phyloP scores from a whole-genome alignment of 352 stramenopile genomes.

The Globisporangium solare region DNA sequence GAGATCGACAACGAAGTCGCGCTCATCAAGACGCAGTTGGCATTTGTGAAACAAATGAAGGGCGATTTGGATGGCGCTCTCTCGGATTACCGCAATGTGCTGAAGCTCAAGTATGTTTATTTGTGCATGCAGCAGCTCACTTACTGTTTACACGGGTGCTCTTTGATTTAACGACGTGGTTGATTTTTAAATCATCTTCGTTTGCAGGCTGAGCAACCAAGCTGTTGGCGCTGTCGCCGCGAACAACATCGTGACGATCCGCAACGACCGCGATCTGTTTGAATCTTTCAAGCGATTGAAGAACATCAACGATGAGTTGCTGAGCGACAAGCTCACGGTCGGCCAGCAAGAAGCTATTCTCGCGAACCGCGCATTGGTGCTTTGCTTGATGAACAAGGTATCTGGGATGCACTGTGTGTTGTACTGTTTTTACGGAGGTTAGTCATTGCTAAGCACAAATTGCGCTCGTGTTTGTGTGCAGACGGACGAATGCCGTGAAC shows the following conservation, averaged over 20 bases:
- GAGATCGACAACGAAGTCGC: conserved; percentile 74
- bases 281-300: conserved; percentile 84
- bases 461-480: conserved; percentile 8
- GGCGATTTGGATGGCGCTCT: conserved; percentile 65
- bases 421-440: not conserved
- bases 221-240: conserved; percentile 54
- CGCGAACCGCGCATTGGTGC: conserved; percentile 62
- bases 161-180: not conserved
- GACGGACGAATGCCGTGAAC: conserved; percentile 61
- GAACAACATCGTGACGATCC: conserved; percentile 84
- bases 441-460: too few species aligned
- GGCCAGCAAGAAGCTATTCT: conserved; percentile 71
- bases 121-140: too few species aligned
- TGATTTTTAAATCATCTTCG: not conserved
- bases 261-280: conserved; percentile 70
- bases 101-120: conserved; percentile 69
- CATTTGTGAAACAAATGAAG: conserved; percentile 77
- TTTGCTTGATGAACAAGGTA: conserved; percentile 78
- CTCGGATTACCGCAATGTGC: conserved; percentile 68
- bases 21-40: conserved; percentile 65
- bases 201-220: conserved; percentile 52
- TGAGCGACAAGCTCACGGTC: conserved; percentile 56
- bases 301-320: conserved; percentile 42
- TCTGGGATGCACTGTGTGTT: not conserved
- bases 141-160: not conserved